phyloP scores from a whole-genome alignment of 2,329 filamentous ascomycete genomes.

The Coniochaeta ligniaria region DNA sequence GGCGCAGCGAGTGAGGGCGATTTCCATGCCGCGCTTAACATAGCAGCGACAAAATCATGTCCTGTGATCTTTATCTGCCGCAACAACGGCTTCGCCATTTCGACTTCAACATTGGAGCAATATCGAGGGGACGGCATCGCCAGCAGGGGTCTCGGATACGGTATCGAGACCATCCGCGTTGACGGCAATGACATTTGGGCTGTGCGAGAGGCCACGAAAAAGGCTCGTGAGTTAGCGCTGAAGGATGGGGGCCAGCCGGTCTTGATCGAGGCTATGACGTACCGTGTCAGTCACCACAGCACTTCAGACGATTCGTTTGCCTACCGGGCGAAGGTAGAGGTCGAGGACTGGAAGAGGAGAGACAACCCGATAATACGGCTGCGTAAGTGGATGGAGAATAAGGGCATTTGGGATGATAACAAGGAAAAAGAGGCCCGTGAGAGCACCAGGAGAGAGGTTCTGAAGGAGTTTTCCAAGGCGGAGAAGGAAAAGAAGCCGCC shows the following conservation, averaged over 20 bases:
- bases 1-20: constrained; percentile 76
- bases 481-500: constrained; percentile 76
- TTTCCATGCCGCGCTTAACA: constrained; percentile 76
- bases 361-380: constrained; percentile 29
- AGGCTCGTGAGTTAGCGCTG: constrained; percentile 71
- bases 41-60: constrained; percentile 69
- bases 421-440: constrained; percentile 55
- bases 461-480: constrained; percentile 78
- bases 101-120: constrained; percentile 71
- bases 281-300: constrained; percentile 93
- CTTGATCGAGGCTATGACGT: constrained; percentile 92
- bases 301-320: constrained; percentile 96
- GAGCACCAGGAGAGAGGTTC: constrained; percentile 45
- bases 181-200: constrained; percentile 81
- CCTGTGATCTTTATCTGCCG: constrained; percentile 74
- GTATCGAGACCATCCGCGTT: constrained; percentile 76
- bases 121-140: constrained; percentile 80
- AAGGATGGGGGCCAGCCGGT: constrained; percentile 75
- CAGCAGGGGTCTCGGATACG: constrained; percentile 68
- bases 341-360: constrained; percentile 71
- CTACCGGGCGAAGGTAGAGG: constrained; percentile 86
- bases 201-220: constrained; percentile 60
- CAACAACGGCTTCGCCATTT: constrained; percentile 80
- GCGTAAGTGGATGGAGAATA: constrained; percentile 69
- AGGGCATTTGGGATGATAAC: constrained; percentile 76